Conservation (phyloP, 176 grass and related monocot species). For the Puccinellia tenuiflora region DNA sequence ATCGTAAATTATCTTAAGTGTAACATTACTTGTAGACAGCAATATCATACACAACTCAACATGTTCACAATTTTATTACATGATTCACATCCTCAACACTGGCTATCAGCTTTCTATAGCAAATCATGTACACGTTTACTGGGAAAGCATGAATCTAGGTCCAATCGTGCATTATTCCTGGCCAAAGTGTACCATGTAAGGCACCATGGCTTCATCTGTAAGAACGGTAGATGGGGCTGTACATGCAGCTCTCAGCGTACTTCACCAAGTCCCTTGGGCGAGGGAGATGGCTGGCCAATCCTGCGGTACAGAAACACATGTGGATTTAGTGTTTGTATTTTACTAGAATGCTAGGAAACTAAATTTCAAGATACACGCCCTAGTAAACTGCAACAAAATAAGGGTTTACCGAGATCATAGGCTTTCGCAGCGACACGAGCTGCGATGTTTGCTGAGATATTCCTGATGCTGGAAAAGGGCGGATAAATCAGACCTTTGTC, state of each 20-base stretch:
- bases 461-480: conserved; percentile 75
- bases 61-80: background rate
- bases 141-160: background rate
- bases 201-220: conserved; percentile 37
- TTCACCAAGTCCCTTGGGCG: conserved; percentile 59
- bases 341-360: background rate
- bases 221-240: conserved; percentile 67
- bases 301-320: conserved; percentile 24
- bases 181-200: background rate
- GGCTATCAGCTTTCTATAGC: background rate
- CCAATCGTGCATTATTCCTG: background rate
- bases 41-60: background rate
- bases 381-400: background rate
- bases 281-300: conserved; percentile 74
- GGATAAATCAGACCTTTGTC: conserved; percentile 82
- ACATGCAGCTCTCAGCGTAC: conserved; percentile 87
- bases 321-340: background rate
- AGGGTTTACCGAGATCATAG: conserved; percentile 68
- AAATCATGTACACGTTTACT: background rate
- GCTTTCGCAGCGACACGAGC: conserved; percentile 62
- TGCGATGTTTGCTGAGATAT: conserved; percentile 80
- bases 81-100: background rate
- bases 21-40: background rate
- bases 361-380: no score
- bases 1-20: background rate